Evolutionary conservation across 805 yeast species (phyloP).

Genomic region (Lipomyces mesembrius): DNA sequence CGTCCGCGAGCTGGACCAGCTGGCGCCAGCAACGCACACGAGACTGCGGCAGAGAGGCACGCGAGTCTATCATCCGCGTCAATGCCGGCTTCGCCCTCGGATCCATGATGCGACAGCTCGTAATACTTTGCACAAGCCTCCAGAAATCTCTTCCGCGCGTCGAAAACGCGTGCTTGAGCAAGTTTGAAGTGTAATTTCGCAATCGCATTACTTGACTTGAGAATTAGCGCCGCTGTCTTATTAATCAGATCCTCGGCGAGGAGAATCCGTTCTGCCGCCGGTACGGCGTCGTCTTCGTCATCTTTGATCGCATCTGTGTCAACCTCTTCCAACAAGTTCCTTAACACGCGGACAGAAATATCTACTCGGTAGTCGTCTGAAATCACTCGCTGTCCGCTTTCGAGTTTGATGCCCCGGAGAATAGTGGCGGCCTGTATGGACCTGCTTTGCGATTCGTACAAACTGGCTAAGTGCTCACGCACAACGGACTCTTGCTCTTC

Average conservation of each 20-base stretch:
- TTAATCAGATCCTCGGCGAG: slow-evolving; percentile 40
- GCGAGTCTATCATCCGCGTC: slow-evolving; percentile 40
- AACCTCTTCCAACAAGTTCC: slow-evolving; percentile 41
- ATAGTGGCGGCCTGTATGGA: slow-evolving; percentile 39
- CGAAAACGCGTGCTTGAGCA: slow-evolving; percentile 44
- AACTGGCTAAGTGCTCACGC: slow-evolving; percentile 40
- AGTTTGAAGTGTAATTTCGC: slow-evolving; percentile 41
- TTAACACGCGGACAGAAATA: slow-evolving; percentile 40
- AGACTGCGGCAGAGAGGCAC: slow-evolving; percentile 42
- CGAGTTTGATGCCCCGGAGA: slow-evolving; percentile 39
- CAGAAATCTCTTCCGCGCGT: slow-evolving; percentile 41
- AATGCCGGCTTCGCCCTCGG: slow-evolving; percentile 23
- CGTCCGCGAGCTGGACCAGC: slow-evolving; percentile 45
- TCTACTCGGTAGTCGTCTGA: slow-evolving; percentile 39
- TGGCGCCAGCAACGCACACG: slow-evolving; percentile 44
- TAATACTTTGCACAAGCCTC: slow-evolving; percentile 44
- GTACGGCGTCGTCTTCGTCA: slow-evolving; percentile 18
- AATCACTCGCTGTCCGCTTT: slow-evolving; percentile 36
- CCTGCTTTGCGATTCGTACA: slow-evolving; percentile 36
- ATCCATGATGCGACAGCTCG: slow-evolving; percentile 39
- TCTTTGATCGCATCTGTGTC: slow-evolving; percentile 25
- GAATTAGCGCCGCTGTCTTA: slow-evolving; percentile 40
- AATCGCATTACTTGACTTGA: slow-evolving; percentile 26
- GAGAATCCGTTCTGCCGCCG: slow-evolving; percentile 27
- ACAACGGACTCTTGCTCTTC: slow-evolving; percentile 40